phyloP scores from a whole-genome alignment of 306 rosid species.

The Vicia faba region DNA sequence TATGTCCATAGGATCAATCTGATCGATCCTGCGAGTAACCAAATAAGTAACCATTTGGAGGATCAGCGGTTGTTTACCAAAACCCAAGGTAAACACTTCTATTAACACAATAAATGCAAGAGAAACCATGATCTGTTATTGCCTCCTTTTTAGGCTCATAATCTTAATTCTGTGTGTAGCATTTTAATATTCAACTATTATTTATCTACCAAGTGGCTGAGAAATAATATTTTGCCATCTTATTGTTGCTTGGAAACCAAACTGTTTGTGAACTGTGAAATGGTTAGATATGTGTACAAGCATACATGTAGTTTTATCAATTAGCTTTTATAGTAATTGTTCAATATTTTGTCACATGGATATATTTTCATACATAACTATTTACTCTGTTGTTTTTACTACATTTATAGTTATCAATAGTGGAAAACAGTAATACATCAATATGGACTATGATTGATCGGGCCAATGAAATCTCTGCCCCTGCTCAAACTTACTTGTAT shows the following conservation, averaged over 20 bases:
- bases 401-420: not conserved
- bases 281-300: not conserved
- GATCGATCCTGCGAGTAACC: too few species aligned
- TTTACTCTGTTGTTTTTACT: not conserved
- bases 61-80: too few species aligned
- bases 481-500: not conserved
- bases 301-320: not conserved
- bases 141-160: not conserved
- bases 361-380: not conserved
- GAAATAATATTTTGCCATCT: constrained; percentile 5
- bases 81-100: too few species aligned
- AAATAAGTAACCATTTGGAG: too few species aligned
- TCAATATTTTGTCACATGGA: not conserved
- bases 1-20: too few species aligned
- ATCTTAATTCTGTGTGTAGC: constrained; percentile 19
- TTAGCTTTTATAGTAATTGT: not conserved
- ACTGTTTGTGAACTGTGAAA: constrained; percentile 21
- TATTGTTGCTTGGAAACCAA: constrained; percentile 15
- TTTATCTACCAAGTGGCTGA: not conserved
- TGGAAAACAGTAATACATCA: not conserved
- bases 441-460: not conserved
- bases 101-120: not conserved
- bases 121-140: constrained; percentile 9
- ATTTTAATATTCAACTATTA: constrained; percentile 12
- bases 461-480: not conserved